Conservation (phyloP, 805 yeast species). For the Cyberlindnera nakhonratchasimensis region DNA sequence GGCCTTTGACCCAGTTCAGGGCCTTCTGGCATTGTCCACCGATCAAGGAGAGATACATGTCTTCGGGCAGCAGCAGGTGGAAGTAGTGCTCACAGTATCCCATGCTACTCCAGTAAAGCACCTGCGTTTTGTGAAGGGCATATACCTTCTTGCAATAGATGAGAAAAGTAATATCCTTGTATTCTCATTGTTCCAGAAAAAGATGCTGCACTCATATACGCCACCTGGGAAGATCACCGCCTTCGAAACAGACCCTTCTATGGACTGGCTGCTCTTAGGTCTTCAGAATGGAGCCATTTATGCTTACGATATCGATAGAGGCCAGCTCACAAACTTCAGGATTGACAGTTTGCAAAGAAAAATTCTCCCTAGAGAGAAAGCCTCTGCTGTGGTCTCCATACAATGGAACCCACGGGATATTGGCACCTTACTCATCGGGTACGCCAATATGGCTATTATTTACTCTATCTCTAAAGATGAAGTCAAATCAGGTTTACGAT, state of each 20-base stretch:
- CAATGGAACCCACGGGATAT: constrained; percentile 89
- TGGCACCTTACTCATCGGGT: constrained; percentile 72
- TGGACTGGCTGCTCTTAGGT: constrained; percentile 86
- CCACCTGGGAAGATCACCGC: constrained; percentile 67
- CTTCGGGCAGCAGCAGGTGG: constrained; percentile 80
- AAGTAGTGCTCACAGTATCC: constrained; percentile 56
- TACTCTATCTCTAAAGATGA: constrained; percentile 63
- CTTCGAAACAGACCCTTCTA: constrained; percentile 75
- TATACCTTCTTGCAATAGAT: constrained; percentile 74
- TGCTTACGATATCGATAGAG: constrained; percentile 80
- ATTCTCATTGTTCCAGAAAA: constrained; percentile 63
- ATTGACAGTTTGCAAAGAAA: constrained; percentile 68
- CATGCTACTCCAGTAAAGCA: constrained; percentile 48
- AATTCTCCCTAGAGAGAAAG: constrained; percentile 51
- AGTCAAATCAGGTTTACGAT: constrained; percentile 53
- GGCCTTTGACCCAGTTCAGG: constrained; percentile 87
- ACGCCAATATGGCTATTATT: constrained; percentile 61
- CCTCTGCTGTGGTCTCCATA: constrained; percentile 63
- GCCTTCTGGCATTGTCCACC: constrained; percentile 79
- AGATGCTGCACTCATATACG: constrained; percentile 54
- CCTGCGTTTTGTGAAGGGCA: constrained; percentile 71
- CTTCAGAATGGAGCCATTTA: constrained; percentile 67
- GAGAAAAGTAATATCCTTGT: constrained; percentile 58
- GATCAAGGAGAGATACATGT: constrained; percentile 67
- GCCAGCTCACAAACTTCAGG: constrained; percentile 57